Evolutionary conservation across 1,139 yeast species (phyloP), one percentile per base, ranked within the genome.

Genomic region (Groenewaldozyma auringiensis): DNA sequence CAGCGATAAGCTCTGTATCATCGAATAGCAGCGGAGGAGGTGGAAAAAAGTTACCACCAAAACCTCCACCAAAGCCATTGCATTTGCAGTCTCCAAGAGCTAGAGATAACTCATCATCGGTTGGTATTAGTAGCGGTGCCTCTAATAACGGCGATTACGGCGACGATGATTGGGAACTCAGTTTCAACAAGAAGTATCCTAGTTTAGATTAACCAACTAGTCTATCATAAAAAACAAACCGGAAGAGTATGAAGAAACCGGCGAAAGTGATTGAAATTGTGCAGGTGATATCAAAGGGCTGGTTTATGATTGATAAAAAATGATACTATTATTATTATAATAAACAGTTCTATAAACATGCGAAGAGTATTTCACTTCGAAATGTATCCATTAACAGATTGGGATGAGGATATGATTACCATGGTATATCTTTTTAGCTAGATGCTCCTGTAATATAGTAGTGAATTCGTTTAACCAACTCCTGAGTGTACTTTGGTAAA

Each of bases 21-120:
- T 51, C 59, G n/a, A 41, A 46, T 37, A 45, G 53, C 37, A 44
- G 43, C 14, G 52, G 47, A 18, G 42, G 48, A 36, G 35, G 46
- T 16, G 46, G 46, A 16, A 44, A 34, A 38, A 35, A 42, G 21
- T 43, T 50, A 31, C 55, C 55, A 53, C 69, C 69, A 31, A 76
- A 80, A 3, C 83, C 83, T 9, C 81, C 83, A 13, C 70, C 67
- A 50, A 80, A 81, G 52, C 87, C 88, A 1, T 58, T 59, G 2
- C 75, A 76, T 57, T 66, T 81, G 51, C 75, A 75, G 55, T 53
- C 59, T 11, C 59, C 61, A 6, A 45, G 52, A 22, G 4, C 38
- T 6, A 35, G 16, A 21, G 6, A 4, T 14, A 33, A 14, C 18
- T 13, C 16, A 14, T 8, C 4, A 17, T 6, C 13, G 4, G 16